Evolutionary conservation across 345 rosid species (phyloP).

Genomic region (Lepidium africanum): DNA sequence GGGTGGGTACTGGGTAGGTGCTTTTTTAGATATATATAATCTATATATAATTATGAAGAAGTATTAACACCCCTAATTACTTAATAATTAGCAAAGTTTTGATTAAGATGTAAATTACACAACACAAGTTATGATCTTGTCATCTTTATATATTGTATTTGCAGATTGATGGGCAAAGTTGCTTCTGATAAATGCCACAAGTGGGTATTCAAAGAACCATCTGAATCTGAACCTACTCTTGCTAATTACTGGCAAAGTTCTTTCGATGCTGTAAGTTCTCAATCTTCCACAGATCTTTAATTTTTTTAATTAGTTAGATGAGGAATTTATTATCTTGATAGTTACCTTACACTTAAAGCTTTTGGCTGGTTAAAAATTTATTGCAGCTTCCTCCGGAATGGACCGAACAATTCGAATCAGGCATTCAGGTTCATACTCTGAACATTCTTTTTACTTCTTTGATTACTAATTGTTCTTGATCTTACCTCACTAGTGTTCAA

Average conservation of each 20-base stretch:
- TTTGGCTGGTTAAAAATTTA: conserved; percentile 24
- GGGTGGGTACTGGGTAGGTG: conserved; percentile 99
- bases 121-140: background rate
- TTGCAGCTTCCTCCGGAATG: conserved; percentile 97
- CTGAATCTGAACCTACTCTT: conserved; percentile 89
- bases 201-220: conserved; percentile 98
- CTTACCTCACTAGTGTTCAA: conserved; percentile 4
- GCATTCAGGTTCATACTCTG: conserved; percentile 70
- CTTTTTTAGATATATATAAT: background rate
- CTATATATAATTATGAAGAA: conserved; percentile 9
- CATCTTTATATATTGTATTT: conserved; percentile 7
- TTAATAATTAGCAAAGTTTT: background rate
- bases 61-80: conserved; percentile 23
- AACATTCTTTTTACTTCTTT: background rate
- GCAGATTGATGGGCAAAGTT: conserved; percentile 99
- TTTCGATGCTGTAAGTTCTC: conserved; percentile 80
- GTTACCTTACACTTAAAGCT: conserved; percentile 16
- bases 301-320: conserved; percentile 20
- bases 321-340: conserved; percentile 24
- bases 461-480: conserved; percentile 4
- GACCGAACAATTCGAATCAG: conserved; percentile 99
- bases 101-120: background rate
- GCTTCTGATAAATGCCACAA: conserved; percentile 99
- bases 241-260: conserved; percentile 99
- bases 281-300: background rate